These are phyloP conservation scores for Lachnellula subtilissima DNA, from an alignment of 2,329 filamentous ascomycete species.

Conservation along the genomic window DNA sequence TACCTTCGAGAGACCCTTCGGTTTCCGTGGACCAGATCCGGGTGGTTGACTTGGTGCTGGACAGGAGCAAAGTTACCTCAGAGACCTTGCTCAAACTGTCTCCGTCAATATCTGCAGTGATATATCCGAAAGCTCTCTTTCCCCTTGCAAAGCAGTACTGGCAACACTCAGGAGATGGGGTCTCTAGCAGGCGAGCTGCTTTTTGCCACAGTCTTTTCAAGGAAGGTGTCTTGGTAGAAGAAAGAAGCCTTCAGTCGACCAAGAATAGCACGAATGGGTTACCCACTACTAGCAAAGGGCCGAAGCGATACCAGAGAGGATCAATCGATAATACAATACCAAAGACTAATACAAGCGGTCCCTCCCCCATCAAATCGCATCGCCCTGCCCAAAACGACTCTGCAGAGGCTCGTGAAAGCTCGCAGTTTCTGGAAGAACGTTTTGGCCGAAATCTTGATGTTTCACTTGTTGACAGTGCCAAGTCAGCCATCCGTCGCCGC, in stretches of 20 bases:
- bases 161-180: conserved; percentile 92
- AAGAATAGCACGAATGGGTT: conserved; percentile 17
- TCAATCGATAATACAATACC: conserved; percentile 40
- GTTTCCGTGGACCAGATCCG: conserved; percentile 45
- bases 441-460: conserved; percentile 88
- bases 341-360: conserved; percentile 11
- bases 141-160: conserved; percentile 86
- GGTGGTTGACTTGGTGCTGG: conserved; percentile 60
- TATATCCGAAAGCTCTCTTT: conserved; percentile 65
- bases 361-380: not conserved
- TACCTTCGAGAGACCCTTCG: conserved; percentile 54
- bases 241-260: conserved; percentile 26
- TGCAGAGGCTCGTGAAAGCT: conserved; percentile 54
- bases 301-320: conserved; percentile 70
- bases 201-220: conserved; percentile 75
- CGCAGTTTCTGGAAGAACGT: conserved; percentile 83
- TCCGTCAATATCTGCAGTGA: conserved; percentile 62
- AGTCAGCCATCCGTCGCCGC: conserved; percentile 75
- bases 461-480: conserved; percentile 74
- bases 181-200: conserved; percentile 86
- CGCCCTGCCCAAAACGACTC: conserved; percentile 11
- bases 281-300: conserved; percentile 54
- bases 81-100: conserved; percentile 49
- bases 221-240: conserved; percentile 59
- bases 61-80: conserved; percentile 48